Percentiles rank a stretch among this genome's conserved stretches.
phyloP scores from a whole-genome alignment of 768 basidiomycete genomes.

The Boletus edulis region DNA sequence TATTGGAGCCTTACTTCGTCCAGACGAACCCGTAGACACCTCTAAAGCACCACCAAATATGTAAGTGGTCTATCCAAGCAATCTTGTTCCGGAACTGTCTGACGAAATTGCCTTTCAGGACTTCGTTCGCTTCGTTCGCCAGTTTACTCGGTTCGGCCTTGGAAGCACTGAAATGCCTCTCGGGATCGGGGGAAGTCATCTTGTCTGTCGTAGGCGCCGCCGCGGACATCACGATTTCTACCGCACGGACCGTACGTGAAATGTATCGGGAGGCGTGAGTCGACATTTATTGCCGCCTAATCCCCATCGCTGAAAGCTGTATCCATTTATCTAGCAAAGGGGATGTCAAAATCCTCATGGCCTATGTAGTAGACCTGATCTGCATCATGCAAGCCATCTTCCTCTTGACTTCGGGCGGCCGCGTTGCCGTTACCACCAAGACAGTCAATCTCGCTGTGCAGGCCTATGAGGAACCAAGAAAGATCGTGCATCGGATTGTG shows the following conservation, averaged over 20 bases:
- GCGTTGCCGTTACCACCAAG: not conserved
- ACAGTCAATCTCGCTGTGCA: not conserved
- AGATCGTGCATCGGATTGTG: not conserved
- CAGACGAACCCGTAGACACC: not conserved
- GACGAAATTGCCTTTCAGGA: not conserved
- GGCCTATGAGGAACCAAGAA: conserved; percentile 1
- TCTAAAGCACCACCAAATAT: not conserved
- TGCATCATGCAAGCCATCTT: conserved; percentile 15
- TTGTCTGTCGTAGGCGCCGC: not conserved
- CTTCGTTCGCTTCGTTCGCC: not conserved
- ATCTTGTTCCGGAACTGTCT: not conserved
- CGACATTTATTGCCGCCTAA: no score
- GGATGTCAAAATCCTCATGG: conserved; percentile 12
- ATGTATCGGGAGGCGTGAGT: conserved; percentile 11
- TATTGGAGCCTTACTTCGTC: not conserved
- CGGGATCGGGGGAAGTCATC: not conserved
- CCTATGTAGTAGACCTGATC: conserved; percentile 10
- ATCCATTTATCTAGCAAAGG: not conserved
- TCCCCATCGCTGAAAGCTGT: not conserved
- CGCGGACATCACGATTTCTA: not conserved
- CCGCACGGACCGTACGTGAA: not conserved
- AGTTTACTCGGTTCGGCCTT: not conserved
- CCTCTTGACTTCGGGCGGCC: not conserved
- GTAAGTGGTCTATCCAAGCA: not conserved
- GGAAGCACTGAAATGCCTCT: not conserved